A percentile compares a stretch with the other conserved stretches of the same genome.
phyloP scores from a whole-genome alignment of 2,329 filamentous ascomycete genomes.

The Aspergillus awamori region DNA sequence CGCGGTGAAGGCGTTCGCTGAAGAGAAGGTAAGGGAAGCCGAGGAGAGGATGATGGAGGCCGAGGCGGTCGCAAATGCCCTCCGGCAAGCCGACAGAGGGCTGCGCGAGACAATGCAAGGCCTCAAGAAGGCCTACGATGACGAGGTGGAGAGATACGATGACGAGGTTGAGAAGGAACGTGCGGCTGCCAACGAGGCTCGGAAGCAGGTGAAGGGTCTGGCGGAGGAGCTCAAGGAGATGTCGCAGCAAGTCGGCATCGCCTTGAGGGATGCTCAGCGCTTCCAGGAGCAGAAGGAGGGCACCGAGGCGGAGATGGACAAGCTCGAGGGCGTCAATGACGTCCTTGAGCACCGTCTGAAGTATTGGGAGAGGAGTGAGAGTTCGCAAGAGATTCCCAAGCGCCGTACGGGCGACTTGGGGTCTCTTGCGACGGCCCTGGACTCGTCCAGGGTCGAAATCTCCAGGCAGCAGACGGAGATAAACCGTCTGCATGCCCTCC shows the following conservation, averaged over 20 bases:
- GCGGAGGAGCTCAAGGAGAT: slow-evolving; percentile 8
- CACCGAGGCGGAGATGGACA: neutral
- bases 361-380: slow-evolving; percentile 4
- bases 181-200: neutral
- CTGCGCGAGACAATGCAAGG: neutral
- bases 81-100: no score
- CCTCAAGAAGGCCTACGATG: slow-evolving; percentile 13
- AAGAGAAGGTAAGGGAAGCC: slow-evolving; percentile 7
- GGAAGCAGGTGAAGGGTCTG: neutral
- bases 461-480: slow-evolving; percentile 17
- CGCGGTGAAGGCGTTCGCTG: neutral
- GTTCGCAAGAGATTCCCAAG: slow-evolving; percentile 19
- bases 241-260: slow-evolving; percentile 7
- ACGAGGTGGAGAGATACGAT: slow-evolving; percentile 8
- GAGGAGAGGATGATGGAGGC: neutral
- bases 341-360: slow-evolving; percentile 20
- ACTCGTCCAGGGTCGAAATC: slow-evolving; percentile 16
- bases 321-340: neutral
- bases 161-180: slow-evolving; percentile 12
- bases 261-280: slow-evolving; percentile 17
- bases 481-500: slow-evolving; percentile 14
- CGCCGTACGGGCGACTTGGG: slow-evolving; percentile 14
- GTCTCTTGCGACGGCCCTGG: slow-evolving; percentile 20
- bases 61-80: no score
- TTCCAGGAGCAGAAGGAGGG: slow-evolving; percentile 9